Conservation (phyloP, 345 rosid genomes). For the Eucalyptus albens region DNA sequence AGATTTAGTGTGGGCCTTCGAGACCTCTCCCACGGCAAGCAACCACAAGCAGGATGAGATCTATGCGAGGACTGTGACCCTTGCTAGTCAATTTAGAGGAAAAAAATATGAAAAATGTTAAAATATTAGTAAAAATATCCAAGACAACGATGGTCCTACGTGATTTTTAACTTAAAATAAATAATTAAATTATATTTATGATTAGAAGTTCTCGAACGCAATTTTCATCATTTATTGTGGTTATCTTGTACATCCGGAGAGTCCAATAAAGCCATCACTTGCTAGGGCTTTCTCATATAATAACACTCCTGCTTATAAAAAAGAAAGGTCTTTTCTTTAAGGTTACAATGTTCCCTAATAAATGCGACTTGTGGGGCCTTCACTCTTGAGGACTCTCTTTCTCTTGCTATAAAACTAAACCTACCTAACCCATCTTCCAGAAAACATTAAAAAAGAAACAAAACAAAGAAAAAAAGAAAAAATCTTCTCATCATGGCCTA, state of each 20-base stretch:
- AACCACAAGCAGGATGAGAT: accelerated
- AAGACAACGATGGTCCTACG: no score
- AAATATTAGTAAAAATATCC: no score
- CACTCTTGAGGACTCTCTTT: background rate
- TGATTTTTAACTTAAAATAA: background rate
- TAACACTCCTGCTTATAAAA: background rate
- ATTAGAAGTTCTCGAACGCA: background rate
- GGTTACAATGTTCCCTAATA: background rate
- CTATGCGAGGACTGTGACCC: accelerated
- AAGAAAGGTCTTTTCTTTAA: background rate
- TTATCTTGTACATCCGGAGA: background rate
- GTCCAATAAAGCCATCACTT: background rate
- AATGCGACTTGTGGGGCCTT: background rate
- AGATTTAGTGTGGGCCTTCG: no score
- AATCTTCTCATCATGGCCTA: background rate
- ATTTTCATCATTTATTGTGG: background rate
- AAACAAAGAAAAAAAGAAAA: background rate
- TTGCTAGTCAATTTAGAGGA: no score
- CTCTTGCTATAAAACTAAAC: background rate
- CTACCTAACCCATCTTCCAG: background rate
- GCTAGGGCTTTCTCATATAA: background rate
- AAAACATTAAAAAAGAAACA: background rate
- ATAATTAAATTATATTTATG: background rate
- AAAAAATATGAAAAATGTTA: no score
- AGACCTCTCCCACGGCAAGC: accelerated